Evolutionary conservation across 495 filamentous ascomycete genomes (phyloP), one percentile per base, ranked within the genome.

Genomic region (Penicillium paxilli): DNA sequence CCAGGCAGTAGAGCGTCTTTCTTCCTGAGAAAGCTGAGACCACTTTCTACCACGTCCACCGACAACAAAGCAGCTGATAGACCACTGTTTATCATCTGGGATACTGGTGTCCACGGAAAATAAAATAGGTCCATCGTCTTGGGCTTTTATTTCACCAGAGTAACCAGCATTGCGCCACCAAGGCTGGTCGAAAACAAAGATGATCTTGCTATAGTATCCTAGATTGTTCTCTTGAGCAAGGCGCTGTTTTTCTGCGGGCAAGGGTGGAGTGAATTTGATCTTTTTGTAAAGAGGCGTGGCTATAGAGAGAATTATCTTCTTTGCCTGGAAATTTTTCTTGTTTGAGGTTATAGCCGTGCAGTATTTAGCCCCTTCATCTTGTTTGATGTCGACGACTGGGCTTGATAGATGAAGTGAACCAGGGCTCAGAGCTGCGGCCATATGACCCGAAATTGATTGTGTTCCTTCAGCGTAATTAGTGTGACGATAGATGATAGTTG

Each of bases 61-160:
- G 14, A 58, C 64, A 0, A 74, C 30, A 32, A 77, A 76, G 32
- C 72, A 77, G 3, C 64, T 75, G 1, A 78, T 57, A 0, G 68
- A 68, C 55, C 63, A 75, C 33, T 73, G 65, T 0, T 50, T 51
- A 16, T 68, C 63, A 1, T 59, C 55, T 3, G 59, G 58, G 11
- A 57, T 59, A 26, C 63, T 69, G 1, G 68, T 72, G 33, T 80
- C 75, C 21, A 70, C 58, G 2, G 61, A 65, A 22, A 77, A 64
- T 0, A 64, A 32, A 5, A 68, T 59, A 0, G 73, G 70, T 0
- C 69, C 74, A 3, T 38, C 14, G 28, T 22, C 52, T 16, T 51
- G 55, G 1, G 54, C 51, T 22, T 68, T 61, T 1, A 63, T 51
- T 44, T 72, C 56, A 0, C 69, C 68, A 2, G 68, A 70, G 10